These are phyloP conservation scores for Cyclotella cryptica DNA, from an alignment of 108 stramenopile genomes.

Conservation along the genomic window DNA sequence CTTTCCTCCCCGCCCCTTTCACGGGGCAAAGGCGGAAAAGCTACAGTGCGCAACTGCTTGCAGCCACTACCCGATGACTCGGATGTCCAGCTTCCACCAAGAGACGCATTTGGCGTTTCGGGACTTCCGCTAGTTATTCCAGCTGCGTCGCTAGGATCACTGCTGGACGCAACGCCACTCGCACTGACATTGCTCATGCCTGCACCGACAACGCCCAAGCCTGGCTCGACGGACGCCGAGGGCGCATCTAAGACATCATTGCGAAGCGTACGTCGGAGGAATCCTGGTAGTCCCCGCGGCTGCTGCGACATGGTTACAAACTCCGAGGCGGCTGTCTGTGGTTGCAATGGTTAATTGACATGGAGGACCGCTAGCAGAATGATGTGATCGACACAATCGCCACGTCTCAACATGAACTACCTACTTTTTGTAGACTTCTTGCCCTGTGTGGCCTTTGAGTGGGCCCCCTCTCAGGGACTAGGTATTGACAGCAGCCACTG, in stretches of 20 bases:
- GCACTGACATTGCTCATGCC: background rate
- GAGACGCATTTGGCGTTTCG: background rate
- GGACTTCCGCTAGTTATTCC: too few relatives aligned
- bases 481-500: too few relatives aligned
- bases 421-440: too few relatives aligned
- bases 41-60: conserved; percentile 28
- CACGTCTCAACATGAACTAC: too few relatives aligned
- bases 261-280: conserved; percentile 76
- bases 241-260: conserved; percentile 48
- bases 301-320: conserved; percentile 27
- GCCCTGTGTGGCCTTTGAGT: too few relatives aligned
- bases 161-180: conserved; percentile 12
- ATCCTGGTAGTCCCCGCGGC: conserved; percentile 72
- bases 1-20: conserved; percentile 9
- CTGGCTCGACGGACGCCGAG: background rate
- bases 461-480: too few relatives aligned
- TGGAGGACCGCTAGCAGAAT: too few relatives aligned
- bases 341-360: too few relatives aligned
- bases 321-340: too few relatives aligned
- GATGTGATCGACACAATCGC: too few relatives aligned
- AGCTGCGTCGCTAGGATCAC: background rate
- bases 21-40: conserved; percentile 34
- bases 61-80: conserved; percentile 11
- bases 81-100: background rate
- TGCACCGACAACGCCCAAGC: background rate